Base-by-base conservation (phyloP, 75 land plant species). In the Gnetum montanum region DNA sequence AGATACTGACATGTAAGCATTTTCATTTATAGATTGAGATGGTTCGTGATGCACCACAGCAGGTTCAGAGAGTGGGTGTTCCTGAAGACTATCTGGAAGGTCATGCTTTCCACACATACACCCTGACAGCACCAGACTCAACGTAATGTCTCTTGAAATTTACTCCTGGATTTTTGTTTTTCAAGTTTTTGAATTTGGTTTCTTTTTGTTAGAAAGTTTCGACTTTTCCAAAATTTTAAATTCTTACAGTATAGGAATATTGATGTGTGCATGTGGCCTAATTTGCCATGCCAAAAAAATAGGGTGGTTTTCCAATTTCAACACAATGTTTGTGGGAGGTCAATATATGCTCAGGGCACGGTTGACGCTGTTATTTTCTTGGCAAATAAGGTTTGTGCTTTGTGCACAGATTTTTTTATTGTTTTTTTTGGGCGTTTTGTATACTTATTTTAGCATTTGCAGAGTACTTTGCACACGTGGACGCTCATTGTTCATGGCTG, bases 341-440 rank as follows among this genome's bases (percentile, higher is more conserved):
- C 86, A 36, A 95, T 95, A n/a, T 95, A 95, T 70, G 99, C 96
- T 8, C 88, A 95, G 61, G 99, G 99, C 20, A 76, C 95, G 27
- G 61, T 95, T 30, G 99, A 95, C 76, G 99, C 99, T 45, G 81
- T 76, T 4, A 54, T 90, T 49, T 95, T 90, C 55, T 78, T 95
- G 22, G 73, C 84, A 20, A 83, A 76, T 64, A 90, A 95, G 96
- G 99, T 95, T 15, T 26, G 43, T 15, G n/a, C 43, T 18, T 18
- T 41, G 13, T 41, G 18, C 8, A 11, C 5, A 54, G 6, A 6
- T 1, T 28, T 57, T 35, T 8, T 12, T 31, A 26, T 36, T 52
- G 31, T 1, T 3, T n/a, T 49, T 4, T 31, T 49, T 24, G 26
- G n/a, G n/a, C n/a, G n/a, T n/a, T n/a, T n/a, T n/a, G n/a, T n/a